A percentile compares a stretch with the other conserved stretches of the same genome.
Evolutionary conservation across 352 stramenopile genomes (phyloP).

Genomic region (Globisporangium perplexum): DNA sequence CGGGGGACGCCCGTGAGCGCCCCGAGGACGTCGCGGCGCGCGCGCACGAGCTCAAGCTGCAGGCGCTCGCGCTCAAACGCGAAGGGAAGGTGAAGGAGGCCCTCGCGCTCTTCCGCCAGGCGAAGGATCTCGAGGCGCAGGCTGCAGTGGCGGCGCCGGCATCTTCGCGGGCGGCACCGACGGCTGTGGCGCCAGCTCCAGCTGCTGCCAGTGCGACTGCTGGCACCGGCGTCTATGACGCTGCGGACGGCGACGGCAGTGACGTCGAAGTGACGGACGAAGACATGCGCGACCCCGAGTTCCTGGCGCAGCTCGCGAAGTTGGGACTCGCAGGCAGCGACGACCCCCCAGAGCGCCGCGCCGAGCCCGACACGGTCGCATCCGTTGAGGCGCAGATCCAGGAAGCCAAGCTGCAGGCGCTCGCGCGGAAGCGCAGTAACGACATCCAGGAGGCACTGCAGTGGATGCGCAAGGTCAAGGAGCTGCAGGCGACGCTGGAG

Average conservation of each 20-base stretch:
- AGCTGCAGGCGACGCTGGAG: conserved; percentile 34
- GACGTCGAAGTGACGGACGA: conserved; percentile 71
- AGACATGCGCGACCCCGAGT: conserved; percentile 70
- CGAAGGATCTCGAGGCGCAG: conserved; percentile 44
- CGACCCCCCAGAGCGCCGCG: background rate
- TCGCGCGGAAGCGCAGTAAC: conserved; percentile 50
- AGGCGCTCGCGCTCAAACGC: conserved; percentile 51
- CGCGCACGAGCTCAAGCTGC: conserved; percentile 43
- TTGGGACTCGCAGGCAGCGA: conserved; percentile 30
- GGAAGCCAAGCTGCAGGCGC: conserved; percentile 33
- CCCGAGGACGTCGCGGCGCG: conserved; percentile 4
- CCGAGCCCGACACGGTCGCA: conserved; percentile 16
- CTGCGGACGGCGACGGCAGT: conserved; percentile 18
- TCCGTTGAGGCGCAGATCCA: conserved; percentile 40
- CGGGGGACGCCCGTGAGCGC: background rate
- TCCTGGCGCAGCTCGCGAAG: conserved; percentile 45
- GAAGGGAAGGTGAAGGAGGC: conserved; percentile 44
- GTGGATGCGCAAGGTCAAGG: conserved; percentile 56
- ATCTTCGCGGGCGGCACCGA: background rate
- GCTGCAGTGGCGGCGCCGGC: background rate
- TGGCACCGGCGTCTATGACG: conserved; percentile 1
- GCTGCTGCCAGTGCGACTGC: background rate
- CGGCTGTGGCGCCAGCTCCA: background rate
- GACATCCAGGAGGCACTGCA: conserved; percentile 48
- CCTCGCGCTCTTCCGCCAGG: conserved; percentile 51